Conservation (phyloP, 441 rosid species). For the Brassica balearica region DNA sequence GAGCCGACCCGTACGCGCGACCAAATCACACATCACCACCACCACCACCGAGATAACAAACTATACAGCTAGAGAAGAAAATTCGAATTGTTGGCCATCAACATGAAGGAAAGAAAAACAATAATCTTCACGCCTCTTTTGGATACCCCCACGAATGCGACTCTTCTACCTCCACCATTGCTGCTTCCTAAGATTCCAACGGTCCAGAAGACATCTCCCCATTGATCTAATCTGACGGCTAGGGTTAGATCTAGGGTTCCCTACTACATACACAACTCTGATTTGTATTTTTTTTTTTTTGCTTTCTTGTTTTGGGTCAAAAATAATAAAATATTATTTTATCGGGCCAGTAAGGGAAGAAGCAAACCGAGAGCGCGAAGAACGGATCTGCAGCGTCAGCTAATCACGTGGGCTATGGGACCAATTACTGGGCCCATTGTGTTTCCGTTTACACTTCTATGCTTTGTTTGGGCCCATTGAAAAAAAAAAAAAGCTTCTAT, state of each 20-base stretch:
- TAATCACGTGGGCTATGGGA: slow-evolving; percentile 55
- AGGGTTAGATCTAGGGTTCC: slow-evolving; percentile 44
- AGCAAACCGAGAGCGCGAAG: slow-evolving; percentile 49
- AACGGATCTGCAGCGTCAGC: slow-evolving; percentile 71
- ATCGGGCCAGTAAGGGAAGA: slow-evolving; percentile 28
- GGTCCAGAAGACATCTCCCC: slow-evolving; percentile 42
- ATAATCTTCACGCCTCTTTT: slow-evolving; percentile 48
- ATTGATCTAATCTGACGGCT: slow-evolving; percentile 50
- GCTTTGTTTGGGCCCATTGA: too few relatives aligned
- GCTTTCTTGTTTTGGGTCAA: not conserved
- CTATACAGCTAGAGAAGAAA: slow-evolving; percentile 36
- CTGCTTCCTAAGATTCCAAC: slow-evolving; percentile 43
- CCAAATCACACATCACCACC: slow-evolving; percentile 85
- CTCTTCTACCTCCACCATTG: slow-evolving; percentile 49
- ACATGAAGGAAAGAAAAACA: slow-evolving; percentile 34
- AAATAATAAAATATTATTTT: not conserved
- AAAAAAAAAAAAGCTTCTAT: too few relatives aligned
- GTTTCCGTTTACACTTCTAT: not conserved
- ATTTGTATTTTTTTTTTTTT: not conserved
- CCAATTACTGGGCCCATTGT: slow-evolving; percentile 17
- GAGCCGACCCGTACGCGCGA: slow-evolving; percentile 98
- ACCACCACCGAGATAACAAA: not conserved
- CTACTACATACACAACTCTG: not conserved
- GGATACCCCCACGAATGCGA: slow-evolving; percentile 38
- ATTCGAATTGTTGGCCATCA: slow-evolving; percentile 31